phyloP scores from a whole-genome alignment of 75 land plant species.

The Chamaecyparis obtusa region DNA sequence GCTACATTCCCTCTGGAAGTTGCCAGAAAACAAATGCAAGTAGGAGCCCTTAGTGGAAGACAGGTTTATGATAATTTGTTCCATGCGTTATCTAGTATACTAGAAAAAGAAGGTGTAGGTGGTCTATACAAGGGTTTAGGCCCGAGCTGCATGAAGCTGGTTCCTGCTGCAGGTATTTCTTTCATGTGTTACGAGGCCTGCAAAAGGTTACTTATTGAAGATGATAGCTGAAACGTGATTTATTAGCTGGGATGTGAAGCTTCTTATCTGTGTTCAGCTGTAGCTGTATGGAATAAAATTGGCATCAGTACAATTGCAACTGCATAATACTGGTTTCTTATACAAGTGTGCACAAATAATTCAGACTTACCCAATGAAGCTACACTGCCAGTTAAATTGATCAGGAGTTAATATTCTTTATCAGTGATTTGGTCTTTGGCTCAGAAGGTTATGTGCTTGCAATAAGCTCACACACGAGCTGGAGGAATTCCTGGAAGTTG shows the following conservation, averaged over 20 bases:
- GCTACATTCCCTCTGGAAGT: constrained; percentile 92
- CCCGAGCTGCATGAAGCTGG: constrained; percentile 95
- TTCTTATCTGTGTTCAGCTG: neutral
- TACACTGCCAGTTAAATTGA: neutral
- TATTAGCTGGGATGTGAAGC: constrained; percentile 1
- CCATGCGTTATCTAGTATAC: constrained; percentile 75
- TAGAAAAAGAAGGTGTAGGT: constrained; percentile 81
- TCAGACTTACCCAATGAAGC: neutral
- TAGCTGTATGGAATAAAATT: constrained; percentile 2
- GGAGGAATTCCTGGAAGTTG: neutral
- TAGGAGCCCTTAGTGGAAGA: constrained; percentile 81
- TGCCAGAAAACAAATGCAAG: constrained; percentile 95
- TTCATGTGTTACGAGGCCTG: constrained; percentile 99
- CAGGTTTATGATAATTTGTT: constrained; percentile 74
- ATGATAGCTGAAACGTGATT: constrained; percentile 25
- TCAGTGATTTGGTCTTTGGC: neutral
- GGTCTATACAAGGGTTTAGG: constrained; percentile 89
- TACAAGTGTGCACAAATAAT: neutral
- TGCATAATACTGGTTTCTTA: neutral
- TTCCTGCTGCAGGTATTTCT: constrained; percentile 97
- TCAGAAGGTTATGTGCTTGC: neutral
- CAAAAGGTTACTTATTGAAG: constrained; percentile 82
- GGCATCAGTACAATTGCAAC: neutral
- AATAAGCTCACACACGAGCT: constrained; percentile 3
- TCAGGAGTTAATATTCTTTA: neutral